Percentiles rank a stretch among this genome's conserved stretches.
Conservation (phyloP, 2,329 filamentous ascomycete genomes). For the Pleomassaria siparia region DNA sequence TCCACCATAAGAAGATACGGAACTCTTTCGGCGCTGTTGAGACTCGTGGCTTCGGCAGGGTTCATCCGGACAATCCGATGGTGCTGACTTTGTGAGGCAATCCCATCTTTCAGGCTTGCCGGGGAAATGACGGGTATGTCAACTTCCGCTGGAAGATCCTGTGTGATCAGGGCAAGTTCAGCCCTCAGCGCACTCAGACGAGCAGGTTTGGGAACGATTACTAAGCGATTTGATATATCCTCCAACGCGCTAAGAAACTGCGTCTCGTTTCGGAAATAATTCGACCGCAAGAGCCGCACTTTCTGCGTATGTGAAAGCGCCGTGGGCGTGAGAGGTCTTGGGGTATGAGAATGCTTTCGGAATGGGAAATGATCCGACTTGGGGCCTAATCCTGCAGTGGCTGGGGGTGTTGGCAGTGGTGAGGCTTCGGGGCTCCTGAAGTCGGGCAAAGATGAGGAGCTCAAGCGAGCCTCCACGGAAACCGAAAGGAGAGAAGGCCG, state of each 20-base stretch:
- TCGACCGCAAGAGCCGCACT: slow-evolving; percentile 71
- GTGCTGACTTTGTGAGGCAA: slow-evolving; percentile 73
- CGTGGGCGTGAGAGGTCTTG: slow-evolving; percentile 60
- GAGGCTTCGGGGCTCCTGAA: slow-evolving; percentile 55
- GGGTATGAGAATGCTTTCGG: slow-evolving; percentile 59
- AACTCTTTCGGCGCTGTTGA: slow-evolving; percentile 85
- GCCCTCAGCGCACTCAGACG: slow-evolving; percentile 78
- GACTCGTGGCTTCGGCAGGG: slow-evolving; percentile 78
- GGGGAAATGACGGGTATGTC: slow-evolving; percentile 83
- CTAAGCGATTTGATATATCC: slow-evolving; percentile 81
- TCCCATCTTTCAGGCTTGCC: slow-evolving; percentile 70
- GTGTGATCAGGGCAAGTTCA: slow-evolving; percentile 76
- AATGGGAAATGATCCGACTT: slow-evolving; percentile 37
- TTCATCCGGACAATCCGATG: slow-evolving; percentile 83
- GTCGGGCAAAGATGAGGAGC: slow-evolving; percentile 69
- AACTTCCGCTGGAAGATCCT: slow-evolving; percentile 79
- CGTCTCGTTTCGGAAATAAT: slow-evolving; percentile 81
- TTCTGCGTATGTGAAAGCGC: slow-evolving; percentile 68
- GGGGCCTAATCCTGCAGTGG: slow-evolving; percentile 45
- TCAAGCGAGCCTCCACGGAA: slow-evolving; percentile 63
- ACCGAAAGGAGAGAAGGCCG: slow-evolving; percentile 56
- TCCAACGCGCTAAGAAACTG: slow-evolving; percentile 79
- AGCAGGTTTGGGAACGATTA: slow-evolving; percentile 78
- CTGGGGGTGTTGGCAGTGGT: slow-evolving; percentile 40
- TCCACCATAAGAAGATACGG: slow-evolving; percentile 85